Evolutionary conservation across 805 yeast species (phyloP).

Genomic region (Candida ponderosae): DNA sequence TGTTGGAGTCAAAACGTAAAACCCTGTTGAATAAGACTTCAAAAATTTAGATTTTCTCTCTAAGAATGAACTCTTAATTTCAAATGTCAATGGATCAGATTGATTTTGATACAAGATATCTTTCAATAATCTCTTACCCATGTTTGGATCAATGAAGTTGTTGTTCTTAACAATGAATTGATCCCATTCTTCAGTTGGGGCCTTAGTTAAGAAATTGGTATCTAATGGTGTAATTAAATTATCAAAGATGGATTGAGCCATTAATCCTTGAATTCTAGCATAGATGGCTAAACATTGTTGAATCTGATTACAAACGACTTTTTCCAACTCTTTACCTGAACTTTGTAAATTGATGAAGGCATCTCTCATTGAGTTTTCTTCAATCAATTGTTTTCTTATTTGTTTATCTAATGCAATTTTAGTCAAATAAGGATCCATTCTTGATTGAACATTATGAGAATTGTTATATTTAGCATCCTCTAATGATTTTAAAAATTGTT

Average conservation of each 20-base stretch:
- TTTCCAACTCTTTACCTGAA: slow-evolving; percentile 82
- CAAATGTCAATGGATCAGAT: slow-evolving; percentile 58
- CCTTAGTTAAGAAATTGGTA: slow-evolving; percentile 64
- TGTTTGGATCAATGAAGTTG: slow-evolving; percentile 56
- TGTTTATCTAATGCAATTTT: slow-evolving; percentile 68
- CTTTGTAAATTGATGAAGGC: slow-evolving; percentile 82
- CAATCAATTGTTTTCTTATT: slow-evolving; percentile 67
- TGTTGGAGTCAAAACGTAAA: slow-evolving; percentile 85
- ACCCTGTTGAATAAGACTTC: slow-evolving; percentile 85
- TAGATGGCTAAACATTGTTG: slow-evolving; percentile 74
- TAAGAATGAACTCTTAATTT: slow-evolving; percentile 68
- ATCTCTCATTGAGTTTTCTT: slow-evolving; percentile 82
- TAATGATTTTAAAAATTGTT: slow-evolving; percentile 49
- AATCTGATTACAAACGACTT: slow-evolving; percentile 78
- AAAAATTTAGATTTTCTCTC: slow-evolving; percentile 89
- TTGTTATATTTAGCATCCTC: slow-evolving; percentile 48
- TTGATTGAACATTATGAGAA: slow-evolving; percentile 37
- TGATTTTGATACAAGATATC: slow-evolving; percentile 63
- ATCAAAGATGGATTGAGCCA: slow-evolving; percentile 64
- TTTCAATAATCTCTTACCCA: slow-evolving; percentile 53
- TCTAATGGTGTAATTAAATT: slow-evolving; percentile 59
- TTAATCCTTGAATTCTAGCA: slow-evolving; percentile 63
- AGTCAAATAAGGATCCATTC: slow-evolving; percentile 76
- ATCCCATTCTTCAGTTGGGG: slow-evolving; percentile 84
- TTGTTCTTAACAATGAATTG: slow-evolving; percentile 67